Base-by-base conservation (phyloP, 2,329 filamentous ascomycete species). In the Aspergillus ruber region DNA sequence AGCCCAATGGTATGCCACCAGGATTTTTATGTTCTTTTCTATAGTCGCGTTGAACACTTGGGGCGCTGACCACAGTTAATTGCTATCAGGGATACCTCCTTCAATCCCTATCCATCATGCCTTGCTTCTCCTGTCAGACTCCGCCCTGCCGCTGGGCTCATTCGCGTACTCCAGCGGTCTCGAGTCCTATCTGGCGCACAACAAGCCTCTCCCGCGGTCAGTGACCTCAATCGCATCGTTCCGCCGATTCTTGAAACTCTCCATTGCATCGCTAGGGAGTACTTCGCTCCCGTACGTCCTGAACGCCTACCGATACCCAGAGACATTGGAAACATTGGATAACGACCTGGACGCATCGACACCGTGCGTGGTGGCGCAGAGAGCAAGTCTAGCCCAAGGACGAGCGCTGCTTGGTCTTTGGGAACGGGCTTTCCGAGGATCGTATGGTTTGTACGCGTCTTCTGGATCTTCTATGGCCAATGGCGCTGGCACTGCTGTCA, bases 121-220 rank as follows among this genome's bases (percentile, higher is more conserved):
- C 21, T 73, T 84, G 9, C 74, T 84, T 40, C 72, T 84, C 13
- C 75, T 84, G 23, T 78, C 81, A 45, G 81, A 84, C 65, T 83
- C 81, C 17, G 81, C 81, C 15, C 74, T 84, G 1, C 81, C 81
- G 1, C 68, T 84, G 2, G 81, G 81, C 41, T 83, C 81, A 1
- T 84, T 84, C 61, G 81, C 81, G 53, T 84, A 83, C 68, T 82
- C 78, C 62, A 80, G 74, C 58, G 81, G 81, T 4, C 69, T 84
- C 15, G 81, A 84, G 62, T 84, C 81, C 17, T 84, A 80, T 59
- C 75, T 84, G 45, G 80, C 78, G 3, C 81, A 84, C 60, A 66
- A 73, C 52, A 74, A 74, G 48, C 57, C 63, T 17, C 56, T 66
- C n/a, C 63, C 67, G 17, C 56, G 56, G 3, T 50, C 55, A 15